These are phyloP conservation scores for Orbilia quercus DNA, from an alignment of 2,329 filamentous ascomycete genomes.

Conservation along the genomic window DNA sequence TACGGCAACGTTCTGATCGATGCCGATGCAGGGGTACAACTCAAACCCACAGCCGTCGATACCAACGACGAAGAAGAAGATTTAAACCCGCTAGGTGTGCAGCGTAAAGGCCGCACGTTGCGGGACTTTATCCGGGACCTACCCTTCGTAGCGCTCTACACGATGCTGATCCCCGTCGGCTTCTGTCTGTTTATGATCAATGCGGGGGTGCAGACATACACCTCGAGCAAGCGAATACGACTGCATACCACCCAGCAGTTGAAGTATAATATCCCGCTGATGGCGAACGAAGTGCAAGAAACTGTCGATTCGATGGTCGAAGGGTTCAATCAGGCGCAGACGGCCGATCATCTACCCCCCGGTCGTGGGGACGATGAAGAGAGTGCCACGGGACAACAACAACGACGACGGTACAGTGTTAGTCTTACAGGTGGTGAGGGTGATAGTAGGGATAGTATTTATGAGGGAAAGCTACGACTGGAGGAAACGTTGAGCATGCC, in stretches of 20 bases:
- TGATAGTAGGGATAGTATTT: conserved; percentile 18
- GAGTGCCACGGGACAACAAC: conserved; percentile 2
- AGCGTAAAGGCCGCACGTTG: conserved; percentile 10
- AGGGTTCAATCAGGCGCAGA: conserved; percentile 74
- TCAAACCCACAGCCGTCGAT: conserved; percentile 60
- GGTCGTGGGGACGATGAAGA: conserved; percentile 56
- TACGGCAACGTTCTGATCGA: conserved; percentile 83
- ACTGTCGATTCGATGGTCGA: conserved; percentile 83
- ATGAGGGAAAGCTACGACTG: conserved; percentile 28
- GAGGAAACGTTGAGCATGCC: conserved; percentile 60
- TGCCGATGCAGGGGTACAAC: conserved; percentile 64
- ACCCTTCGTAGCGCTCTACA: conserved; percentile 74
- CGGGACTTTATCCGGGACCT: conserved; percentile 66
- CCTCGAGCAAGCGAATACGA: conserved; percentile 78
- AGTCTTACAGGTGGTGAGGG: not conserved
- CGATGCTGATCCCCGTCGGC: conserved; percentile 79
- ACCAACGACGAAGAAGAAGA: conserved; percentile 59
- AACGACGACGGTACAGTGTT: conserved; percentile 1
- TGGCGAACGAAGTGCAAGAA: conserved; percentile 75
- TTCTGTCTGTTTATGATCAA: conserved; percentile 78
- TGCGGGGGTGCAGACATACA: conserved; percentile 78
- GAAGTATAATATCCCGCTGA: conserved; percentile 72
- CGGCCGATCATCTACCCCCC: conserved; percentile 76
- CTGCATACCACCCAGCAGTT: conserved; percentile 72
- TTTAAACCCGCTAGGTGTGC: not conserved